Evolutionary conservation across 768 basidiomycete species (phyloP).

Genomic region (Tulasnella sp.): DNA sequence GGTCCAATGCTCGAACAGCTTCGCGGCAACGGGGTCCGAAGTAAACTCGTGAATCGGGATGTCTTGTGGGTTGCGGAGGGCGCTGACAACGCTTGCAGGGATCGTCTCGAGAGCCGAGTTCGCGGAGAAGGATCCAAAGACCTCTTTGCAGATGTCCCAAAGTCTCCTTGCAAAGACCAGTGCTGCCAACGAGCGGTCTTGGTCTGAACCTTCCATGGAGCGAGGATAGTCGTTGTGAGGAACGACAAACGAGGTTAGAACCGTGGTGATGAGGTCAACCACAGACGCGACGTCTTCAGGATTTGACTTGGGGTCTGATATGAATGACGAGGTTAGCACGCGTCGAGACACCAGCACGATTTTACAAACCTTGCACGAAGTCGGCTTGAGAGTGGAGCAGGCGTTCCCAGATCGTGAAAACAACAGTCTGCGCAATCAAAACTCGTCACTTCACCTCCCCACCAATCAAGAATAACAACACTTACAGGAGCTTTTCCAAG

Average conservation of each 20-base stretch:
- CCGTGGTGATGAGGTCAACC: neutral
- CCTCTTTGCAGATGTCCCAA: conserved; percentile 8
- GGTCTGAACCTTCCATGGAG: neutral
- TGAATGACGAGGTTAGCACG: neutral
- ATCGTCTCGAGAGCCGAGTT: neutral
- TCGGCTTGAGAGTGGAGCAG: conserved; percentile 7
- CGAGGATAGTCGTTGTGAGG: neutral
- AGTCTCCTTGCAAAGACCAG: neutral
- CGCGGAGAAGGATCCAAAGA: neutral
- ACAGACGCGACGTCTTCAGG: neutral
- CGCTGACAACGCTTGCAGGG: neutral
- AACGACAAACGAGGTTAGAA: neutral
- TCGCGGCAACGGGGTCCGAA: neutral
- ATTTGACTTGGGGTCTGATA: neutral
- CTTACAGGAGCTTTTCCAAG: neutral
- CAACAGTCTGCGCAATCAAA: neutral
- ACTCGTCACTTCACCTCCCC: neutral
- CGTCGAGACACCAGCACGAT: neutral
- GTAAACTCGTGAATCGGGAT: neutral
- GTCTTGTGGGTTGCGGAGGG: neutral
- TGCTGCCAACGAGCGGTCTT: neutral
- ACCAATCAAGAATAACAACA: neutral
- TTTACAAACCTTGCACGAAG: neutral
- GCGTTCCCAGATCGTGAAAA: conserved; percentile 8
- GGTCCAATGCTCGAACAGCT: conserved; percentile 10